Evolutionary conservation across 345 rosid species (phyloP).

Genomic region (Populus euphratica): DNA sequence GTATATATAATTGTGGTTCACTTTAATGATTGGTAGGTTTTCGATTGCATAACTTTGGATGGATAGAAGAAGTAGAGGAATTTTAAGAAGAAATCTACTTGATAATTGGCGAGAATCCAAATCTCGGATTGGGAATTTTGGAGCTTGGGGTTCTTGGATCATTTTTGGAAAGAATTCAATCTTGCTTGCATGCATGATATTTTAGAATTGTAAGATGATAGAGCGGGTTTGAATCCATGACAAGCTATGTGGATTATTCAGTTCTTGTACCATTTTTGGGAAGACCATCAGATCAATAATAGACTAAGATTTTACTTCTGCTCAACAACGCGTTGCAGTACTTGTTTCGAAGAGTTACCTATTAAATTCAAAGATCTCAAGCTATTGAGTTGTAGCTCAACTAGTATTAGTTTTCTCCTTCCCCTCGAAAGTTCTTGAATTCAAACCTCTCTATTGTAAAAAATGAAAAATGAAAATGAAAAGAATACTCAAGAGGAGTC

Average conservation of each 20-base stretch:
- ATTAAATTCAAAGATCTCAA: not conserved
- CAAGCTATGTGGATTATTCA: not conserved
- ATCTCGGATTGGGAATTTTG: not conserved
- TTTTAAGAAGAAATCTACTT: not conserved
- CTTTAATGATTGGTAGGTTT: not conserved
- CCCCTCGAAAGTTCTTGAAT: too few relatives aligned
- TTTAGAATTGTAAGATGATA: not conserved
- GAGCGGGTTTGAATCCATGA: not conserved
- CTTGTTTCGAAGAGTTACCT: not conserved
- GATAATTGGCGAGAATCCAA: not conserved
- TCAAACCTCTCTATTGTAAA: too few relatives aligned
- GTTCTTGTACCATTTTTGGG: not conserved
- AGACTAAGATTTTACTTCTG: not conserved
- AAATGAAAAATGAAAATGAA: too few relatives aligned
- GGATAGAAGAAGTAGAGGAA: not conserved
- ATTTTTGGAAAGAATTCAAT: not conserved
- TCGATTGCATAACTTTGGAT: not conserved
- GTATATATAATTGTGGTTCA: not conserved
- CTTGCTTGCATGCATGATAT: not conserved
- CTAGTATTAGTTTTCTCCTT: too few relatives aligned
- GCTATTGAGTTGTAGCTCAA: too few relatives aligned
- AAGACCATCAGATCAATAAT: not conserved
- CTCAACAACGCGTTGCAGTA: not conserved
- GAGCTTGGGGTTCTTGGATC: not conserved
- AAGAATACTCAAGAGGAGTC: not conserved